Conservation (phyloP, 2,329 filamentous ascomycete genomes). For the Sporothrix variecibatus region DNA sequence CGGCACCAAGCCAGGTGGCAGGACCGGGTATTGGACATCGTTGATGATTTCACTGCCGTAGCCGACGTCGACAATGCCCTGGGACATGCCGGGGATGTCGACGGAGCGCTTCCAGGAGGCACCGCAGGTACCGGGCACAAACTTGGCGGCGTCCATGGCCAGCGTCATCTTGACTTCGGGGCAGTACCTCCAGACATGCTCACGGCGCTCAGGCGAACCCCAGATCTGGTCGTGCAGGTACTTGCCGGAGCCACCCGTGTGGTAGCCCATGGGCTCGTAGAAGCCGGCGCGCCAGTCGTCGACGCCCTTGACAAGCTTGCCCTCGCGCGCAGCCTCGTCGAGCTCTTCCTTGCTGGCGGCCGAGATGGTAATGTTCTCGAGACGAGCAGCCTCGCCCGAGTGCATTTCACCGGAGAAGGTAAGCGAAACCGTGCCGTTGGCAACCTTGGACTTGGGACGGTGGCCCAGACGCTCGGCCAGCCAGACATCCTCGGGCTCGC, state of each 20-base stretch:
- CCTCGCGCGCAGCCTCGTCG: constrained; percentile 37
- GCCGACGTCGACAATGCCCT: constrained; percentile 35
- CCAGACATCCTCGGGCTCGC: constrained; percentile 60
- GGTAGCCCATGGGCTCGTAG: constrained; percentile 62
- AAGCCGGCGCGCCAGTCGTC: constrained; percentile 55
- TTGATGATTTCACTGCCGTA: constrained; percentile 47
- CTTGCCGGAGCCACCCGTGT: constrained; percentile 53
- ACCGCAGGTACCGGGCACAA: constrained; percentile 51
- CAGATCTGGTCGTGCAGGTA: constrained; percentile 51
- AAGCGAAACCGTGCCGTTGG: constrained; percentile 53
- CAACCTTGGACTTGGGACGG: constrained; percentile 50
- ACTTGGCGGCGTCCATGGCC: constrained; percentile 55
- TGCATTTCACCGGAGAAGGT: constrained; percentile 55
- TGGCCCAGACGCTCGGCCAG: constrained; percentile 54
- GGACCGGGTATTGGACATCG: constrained; percentile 44
- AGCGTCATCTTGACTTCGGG: constrained; percentile 61
- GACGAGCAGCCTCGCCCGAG: constrained; percentile 37
- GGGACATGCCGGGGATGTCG: constrained; percentile 30
- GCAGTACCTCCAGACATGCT: constrained; percentile 58
- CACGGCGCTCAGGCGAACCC: constrained; percentile 49
- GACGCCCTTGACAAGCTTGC: constrained; percentile 44
- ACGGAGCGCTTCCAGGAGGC: constrained; percentile 49
- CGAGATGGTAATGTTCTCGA: constrained; percentile 31
- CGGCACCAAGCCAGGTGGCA: constrained; percentile 41
- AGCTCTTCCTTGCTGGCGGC: constrained; percentile 33